These are phyloP conservation scores for Phaseolus lunatus DNA, from an alignment of 306 rosid genomes.

Conservation along the genomic window DNA sequence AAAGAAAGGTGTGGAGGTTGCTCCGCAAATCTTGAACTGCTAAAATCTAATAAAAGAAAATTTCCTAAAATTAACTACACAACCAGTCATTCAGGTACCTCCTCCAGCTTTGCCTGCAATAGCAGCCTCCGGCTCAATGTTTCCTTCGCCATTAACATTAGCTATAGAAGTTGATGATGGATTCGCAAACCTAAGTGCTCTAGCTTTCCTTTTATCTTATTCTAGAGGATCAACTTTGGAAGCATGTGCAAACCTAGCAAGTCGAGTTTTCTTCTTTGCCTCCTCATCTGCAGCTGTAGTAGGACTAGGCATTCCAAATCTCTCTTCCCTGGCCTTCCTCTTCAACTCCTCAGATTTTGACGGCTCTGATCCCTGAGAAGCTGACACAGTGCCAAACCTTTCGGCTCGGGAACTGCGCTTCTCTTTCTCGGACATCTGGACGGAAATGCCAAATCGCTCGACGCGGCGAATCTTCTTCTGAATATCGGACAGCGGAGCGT, in stretches of 20 bases:
- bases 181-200: conserved; percentile 83
- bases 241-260: conserved; percentile 68
- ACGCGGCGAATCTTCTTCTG: conserved; percentile 89
- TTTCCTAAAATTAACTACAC: conserved; percentile 55
- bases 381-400: conserved; percentile 75
- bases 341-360: conserved; percentile 70
- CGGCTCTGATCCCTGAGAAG: conserved; percentile 54
- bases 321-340: conserved; percentile 91
- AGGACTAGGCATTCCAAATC: conserved; percentile 74
- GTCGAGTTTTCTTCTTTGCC: conserved; percentile 89
- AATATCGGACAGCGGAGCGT: conserved; percentile 58
- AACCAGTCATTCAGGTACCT: conserved; percentile 56
- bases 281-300: conserved; percentile 62
- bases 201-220: conserved; percentile 84
- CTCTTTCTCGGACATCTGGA: conserved; percentile 74
- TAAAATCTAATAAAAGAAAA: conserved; percentile 52
- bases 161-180: conserved; percentile 51
- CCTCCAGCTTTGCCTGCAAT: conserved; percentile 73
- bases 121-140: conserved; percentile 65
- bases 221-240: conserved; percentile 70
- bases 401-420: conserved; percentile 92
- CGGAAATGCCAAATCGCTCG: conserved; percentile 86
- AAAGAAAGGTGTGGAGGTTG: conserved; percentile 46
- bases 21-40: conserved; percentile 48
- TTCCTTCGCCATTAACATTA: conserved; percentile 63